Evolutionary conservation across 2,329 filamentous ascomycete genomes (phyloP).

Genomic region (Alternaria consortialis): DNA sequence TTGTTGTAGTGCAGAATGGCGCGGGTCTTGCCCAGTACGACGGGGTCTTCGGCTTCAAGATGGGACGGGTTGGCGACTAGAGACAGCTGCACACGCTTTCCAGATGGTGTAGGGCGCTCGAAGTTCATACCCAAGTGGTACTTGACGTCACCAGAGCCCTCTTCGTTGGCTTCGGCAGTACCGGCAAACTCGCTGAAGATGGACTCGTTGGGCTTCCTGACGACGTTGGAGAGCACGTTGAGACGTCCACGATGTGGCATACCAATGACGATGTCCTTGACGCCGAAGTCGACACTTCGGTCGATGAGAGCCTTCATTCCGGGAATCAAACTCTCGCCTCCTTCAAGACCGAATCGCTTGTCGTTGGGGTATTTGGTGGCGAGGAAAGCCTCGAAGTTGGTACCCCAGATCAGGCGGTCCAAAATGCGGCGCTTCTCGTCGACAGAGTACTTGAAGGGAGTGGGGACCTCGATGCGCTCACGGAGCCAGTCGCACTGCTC

Average conservation of each 20-base stretch:
- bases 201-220: constrained; percentile 98
- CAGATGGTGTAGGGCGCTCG: constrained; percentile 95
- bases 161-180: constrained; percentile 84
- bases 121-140: constrained; percentile 99
- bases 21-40: constrained; percentile 95
- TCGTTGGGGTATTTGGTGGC: constrained; percentile 99
- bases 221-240: constrained; percentile 97
- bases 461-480: constrained; percentile 91
- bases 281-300: constrained; percentile 95
- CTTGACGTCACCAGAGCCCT: constrained; percentile 98
- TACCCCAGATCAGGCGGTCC: constrained; percentile 97
- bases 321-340: constrained; percentile 94
- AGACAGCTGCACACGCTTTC: constrained; percentile 98
- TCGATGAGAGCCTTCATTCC: constrained; percentile 99
- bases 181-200: constrained; percentile 99
- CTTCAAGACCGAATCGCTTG: constrained; percentile 98
- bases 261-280: constrained; percentile 99
- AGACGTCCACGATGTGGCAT: constrained; percentile 99
- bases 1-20: constrained; percentile 99
- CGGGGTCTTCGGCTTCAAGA: constrained; percentile 96
- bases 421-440: constrained; percentile 98
- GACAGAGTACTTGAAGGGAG: constrained; percentile 95
- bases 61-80: constrained; percentile 98
- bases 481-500: constrained; percentile 99
- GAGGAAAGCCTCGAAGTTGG: constrained; percentile 94